Evolutionary conservation across 2,329 filamentous ascomycete genomes (phyloP), one percentile per base, ranked within the genome.

Genomic region (Penicillium sp.): DNA sequence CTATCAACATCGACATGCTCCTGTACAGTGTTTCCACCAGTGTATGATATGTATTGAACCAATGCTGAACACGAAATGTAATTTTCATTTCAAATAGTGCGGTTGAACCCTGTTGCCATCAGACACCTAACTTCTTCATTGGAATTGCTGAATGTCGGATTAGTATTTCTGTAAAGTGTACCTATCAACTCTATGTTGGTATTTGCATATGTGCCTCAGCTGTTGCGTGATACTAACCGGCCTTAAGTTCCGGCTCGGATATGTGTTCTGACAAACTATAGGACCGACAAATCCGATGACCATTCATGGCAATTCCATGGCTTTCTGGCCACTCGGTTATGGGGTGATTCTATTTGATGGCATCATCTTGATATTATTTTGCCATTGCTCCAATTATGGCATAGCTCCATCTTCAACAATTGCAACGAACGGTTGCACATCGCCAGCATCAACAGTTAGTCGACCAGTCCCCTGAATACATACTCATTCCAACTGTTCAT

Each of bases 281-380:
- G 44, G 10, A 29, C 25, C 25, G 13, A 34, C n/a, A 33, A 31
- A 16, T 11, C 29, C 13, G 19, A 47, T n/a, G 29, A 33, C 19
- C 29, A 47, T 47, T 16, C 19, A 34, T 34, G 21, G 31, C 15
- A 23, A 48, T 13, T 36, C 9, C 11, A n/a, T 36, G 21, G 15
- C 31, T 48, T 21, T 40, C 10, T 34, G 13, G 49, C 49, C 49
- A 44, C 38, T 44, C 36, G 36, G n/a, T 11, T 51, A 50, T 11
- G 25, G n/a, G 9, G 9, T 34, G 29, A 33, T 31, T 31, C 10
- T 19, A 46, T 31, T 15, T 27, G 23, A 13, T 41, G 13, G 27
- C n/a, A 51, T 51, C 38, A 51, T 41, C n/a, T 33, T 41, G 36
- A 41, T 33, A 10, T 25, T 41, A 43, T 34, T 51, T 41, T 50